A percentile compares a stretch with the other conserved stretches of the same genome.
phyloP scores from a whole-genome alignment of 345 rosid species.

The Populus euphratica region DNA sequence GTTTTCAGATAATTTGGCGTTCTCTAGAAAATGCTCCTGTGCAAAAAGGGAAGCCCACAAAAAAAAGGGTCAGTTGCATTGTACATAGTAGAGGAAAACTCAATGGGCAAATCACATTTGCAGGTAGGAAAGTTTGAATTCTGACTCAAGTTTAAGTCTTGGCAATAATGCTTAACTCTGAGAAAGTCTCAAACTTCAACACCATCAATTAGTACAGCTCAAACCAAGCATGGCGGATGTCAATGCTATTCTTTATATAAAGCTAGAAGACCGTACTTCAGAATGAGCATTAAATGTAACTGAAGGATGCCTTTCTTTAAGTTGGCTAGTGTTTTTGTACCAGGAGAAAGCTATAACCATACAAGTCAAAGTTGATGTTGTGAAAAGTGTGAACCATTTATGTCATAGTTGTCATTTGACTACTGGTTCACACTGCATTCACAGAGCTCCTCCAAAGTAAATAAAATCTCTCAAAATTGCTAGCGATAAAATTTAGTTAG shows the following conservation, averaged over 20 bases:
- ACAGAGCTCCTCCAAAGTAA: background rate
- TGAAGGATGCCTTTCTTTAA: too few relatives aligned
- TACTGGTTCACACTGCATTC: background rate
- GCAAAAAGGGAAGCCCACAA: conserved; percentile 4
- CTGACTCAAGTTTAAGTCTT: background rate
- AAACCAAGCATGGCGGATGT: background rate
- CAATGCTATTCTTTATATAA: too few relatives aligned
- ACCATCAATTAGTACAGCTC: background rate
- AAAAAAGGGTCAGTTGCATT: conserved; percentile 16
- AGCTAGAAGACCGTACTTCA: too few relatives aligned
- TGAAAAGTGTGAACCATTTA: background rate
- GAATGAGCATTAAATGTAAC: too few relatives aligned
- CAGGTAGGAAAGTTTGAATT: background rate
- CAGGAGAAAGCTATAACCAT: too few relatives aligned
- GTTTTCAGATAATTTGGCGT: conserved; percentile 76
- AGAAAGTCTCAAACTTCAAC: background rate
- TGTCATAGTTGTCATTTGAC: background rate
- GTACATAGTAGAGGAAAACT: background rate
- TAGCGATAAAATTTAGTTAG: background rate
- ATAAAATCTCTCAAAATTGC: background rate
- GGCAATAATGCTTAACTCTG: background rate
- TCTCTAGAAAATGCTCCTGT: conserved; percentile 81
- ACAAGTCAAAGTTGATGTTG: background rate
- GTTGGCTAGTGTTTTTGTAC: too few relatives aligned
- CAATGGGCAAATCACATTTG: too few relatives aligned